These are phyloP conservation scores for Botrytis fragariae DNA, from an alignment of 2,329 filamentous ascomycete genomes.

Conservation along the genomic window DNA sequence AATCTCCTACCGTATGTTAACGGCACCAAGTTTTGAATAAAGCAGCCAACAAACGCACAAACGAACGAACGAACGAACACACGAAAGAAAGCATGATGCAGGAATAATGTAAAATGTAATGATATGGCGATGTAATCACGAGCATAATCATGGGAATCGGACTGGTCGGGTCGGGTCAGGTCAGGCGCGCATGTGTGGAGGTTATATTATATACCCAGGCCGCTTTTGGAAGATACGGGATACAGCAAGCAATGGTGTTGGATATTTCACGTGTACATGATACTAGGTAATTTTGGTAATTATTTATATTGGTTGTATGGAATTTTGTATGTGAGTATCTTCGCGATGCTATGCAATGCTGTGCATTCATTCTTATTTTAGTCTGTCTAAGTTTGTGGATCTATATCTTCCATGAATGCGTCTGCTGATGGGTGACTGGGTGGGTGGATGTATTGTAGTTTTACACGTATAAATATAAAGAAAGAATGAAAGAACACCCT, in stretches of 20 bases:
- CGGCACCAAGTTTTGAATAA: conserved; percentile 8
- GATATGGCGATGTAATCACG: neutral
- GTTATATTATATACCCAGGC: neutral
- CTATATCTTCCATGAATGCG: neutral
- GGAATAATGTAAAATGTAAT: neutral
- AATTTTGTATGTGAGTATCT: neutral
- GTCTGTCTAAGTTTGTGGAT: neutral
- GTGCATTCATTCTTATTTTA: neutral
- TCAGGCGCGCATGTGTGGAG: neutral
- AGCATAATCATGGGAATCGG: neutral
- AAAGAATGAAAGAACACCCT: neutral
- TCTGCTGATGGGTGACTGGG: neutral
- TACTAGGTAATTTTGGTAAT: neutral
- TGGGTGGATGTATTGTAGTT: neutral
- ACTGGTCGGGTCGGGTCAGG: too few relatives aligned
- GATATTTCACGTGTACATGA: neutral
- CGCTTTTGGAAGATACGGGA: neutral
- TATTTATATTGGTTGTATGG: neutral
- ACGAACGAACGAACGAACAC: neutral
- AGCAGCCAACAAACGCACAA: too few relatives aligned
- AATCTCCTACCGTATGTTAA: conserved; percentile 7
- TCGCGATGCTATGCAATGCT: neutral
- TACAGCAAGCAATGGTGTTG: neutral
- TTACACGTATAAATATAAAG: neutral
- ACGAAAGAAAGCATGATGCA: neutral